These are phyloP conservation scores for Penicillium goetzii DNA, from an alignment of 495 filamentous ascomycete genomes.

Conservation along the genomic window DNA sequence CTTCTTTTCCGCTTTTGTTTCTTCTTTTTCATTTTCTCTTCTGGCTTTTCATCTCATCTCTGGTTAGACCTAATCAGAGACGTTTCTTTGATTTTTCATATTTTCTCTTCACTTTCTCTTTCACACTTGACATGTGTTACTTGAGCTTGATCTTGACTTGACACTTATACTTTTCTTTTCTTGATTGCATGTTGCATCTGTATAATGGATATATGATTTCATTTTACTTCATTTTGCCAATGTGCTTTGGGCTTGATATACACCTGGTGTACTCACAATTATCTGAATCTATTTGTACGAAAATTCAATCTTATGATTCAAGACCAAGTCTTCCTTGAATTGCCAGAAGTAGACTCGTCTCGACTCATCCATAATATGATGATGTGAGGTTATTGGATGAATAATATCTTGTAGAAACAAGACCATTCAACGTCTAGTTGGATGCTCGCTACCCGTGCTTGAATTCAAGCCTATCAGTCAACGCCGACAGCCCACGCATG, in stretches of 20 bases:
- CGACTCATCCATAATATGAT: too few relatives aligned
- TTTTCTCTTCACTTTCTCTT: slow-evolving; percentile 10
- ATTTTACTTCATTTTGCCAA: background rate
- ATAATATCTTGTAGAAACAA: background rate
- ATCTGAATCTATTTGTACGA: background rate
- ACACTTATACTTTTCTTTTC: background rate
- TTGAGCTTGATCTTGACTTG: background rate
- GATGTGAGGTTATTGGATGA: background rate
- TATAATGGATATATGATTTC: slow-evolving; percentile 10
- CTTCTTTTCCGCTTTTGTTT: slow-evolving; percentile 5
- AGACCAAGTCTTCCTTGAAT: background rate
- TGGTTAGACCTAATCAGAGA: background rate
- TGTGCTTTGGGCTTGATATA: too few relatives aligned
- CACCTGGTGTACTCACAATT: background rate
- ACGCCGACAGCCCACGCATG: background rate
- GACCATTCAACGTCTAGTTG: background rate
- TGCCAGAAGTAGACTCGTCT: too few relatives aligned
- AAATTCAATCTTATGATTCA: background rate
- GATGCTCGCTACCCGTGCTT: background rate
- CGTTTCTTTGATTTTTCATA: background rate
- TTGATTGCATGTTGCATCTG: slow-evolving; percentile 19
- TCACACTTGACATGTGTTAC: slow-evolving; percentile 8
- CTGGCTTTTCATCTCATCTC: background rate
- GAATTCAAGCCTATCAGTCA: background rate
- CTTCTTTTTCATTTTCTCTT: background rate